Conservation (phyloP, 108 stramenopile genomes). For the Licmophora abbreviata region DNA sequence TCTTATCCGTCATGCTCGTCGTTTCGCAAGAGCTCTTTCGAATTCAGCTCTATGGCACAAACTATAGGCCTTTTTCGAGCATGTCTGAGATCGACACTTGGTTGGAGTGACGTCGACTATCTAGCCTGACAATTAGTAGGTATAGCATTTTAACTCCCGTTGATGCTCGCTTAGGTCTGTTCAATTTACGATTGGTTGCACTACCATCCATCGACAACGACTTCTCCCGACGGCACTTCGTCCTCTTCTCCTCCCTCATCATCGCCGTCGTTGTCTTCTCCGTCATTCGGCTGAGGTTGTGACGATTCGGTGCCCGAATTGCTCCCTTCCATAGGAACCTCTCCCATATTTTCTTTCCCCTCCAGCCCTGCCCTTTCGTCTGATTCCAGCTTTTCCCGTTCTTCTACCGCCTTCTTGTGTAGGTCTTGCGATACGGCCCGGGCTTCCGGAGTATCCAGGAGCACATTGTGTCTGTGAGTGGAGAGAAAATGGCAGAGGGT, state of each 20-base stretch:
- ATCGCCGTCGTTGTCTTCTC: slow-evolving; percentile 11
- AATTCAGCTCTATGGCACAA: too few relatives aligned
- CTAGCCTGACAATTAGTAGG: too few relatives aligned
- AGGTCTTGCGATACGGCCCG: slow-evolving; percentile 40
- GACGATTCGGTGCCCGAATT: neutral
- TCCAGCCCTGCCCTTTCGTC: neutral
- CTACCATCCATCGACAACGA: neutral
- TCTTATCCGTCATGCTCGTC: too few relatives aligned
- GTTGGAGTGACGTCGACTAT: too few relatives aligned
- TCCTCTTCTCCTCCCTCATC: slow-evolving; percentile 6
- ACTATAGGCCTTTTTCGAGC: too few relatives aligned
- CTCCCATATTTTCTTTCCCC: neutral
- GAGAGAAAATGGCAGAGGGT: neutral
- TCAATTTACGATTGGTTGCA: slow-evolving; percentile 1
- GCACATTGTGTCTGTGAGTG: slow-evolving; percentile 53
- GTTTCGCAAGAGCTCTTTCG: too few relatives aligned
- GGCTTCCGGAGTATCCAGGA: slow-evolving; percentile 63
- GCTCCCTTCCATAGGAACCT: neutral
- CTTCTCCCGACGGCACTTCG: slow-evolving; percentile 1
- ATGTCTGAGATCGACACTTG: too few relatives aligned
- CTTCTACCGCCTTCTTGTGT: slow-evolving; percentile 27
- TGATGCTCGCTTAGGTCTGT: too few relatives aligned
- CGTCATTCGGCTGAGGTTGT: neutral
- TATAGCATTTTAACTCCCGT: too few relatives aligned
- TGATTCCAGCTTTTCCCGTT: neutral